phyloP scores from a whole-genome alignment of 2,329 filamentous ascomycete genomes.

The Amesomyces nigricolor region DNA sequence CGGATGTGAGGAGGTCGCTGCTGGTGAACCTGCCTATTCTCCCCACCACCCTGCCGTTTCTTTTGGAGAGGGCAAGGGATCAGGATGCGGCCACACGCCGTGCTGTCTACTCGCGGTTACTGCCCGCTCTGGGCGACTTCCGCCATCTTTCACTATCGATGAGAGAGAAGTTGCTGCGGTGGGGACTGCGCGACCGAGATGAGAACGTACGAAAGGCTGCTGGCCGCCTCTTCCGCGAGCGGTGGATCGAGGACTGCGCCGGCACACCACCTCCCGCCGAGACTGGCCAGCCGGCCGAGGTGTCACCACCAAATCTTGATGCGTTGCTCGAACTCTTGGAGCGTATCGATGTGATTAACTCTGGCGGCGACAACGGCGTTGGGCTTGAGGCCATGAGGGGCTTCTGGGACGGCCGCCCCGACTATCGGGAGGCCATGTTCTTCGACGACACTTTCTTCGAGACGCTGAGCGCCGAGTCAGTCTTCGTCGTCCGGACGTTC shows the following conservation, averaged over 20 bases:
- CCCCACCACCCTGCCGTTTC: conserved; percentile 73
- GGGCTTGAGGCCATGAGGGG: conserved; percentile 90
- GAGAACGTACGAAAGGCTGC: conserved; percentile 91
- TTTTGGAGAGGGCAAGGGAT: conserved; percentile 87
- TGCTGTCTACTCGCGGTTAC: conserved; percentile 77
- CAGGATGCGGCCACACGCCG: conserved; percentile 78
- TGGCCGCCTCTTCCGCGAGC: conserved; percentile 80
- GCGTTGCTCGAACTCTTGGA: conserved; percentile 86
- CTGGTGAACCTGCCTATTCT: conserved; percentile 86
- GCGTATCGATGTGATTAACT: conserved; percentile 87
- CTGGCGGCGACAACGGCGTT: conserved; percentile 82
- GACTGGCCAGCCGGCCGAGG: conserved; percentile 49
- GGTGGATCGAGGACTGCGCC: conserved; percentile 97
- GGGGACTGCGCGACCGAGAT: conserved; percentile 90
- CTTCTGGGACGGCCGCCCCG: conserved; percentile 90
- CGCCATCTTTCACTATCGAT: conserved; percentile 87
- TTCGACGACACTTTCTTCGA: conserved; percentile 77
- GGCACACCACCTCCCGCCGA: conserved; percentile 57
- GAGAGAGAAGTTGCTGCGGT: conserved; percentile 89
- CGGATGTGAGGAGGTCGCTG: conserved; percentile 83
- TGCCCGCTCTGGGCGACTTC: conserved; percentile 90
- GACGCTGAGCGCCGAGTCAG: conserved; percentile 74
- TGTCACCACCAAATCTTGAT: conserved; percentile 65
- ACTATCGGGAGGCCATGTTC: conserved; percentile 66
- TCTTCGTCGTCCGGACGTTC: conserved; percentile 86